phyloP scores from a whole-genome alignment of 2,329 filamentous ascomycete genomes.

The Pseudogymnoascus sp. region DNA sequence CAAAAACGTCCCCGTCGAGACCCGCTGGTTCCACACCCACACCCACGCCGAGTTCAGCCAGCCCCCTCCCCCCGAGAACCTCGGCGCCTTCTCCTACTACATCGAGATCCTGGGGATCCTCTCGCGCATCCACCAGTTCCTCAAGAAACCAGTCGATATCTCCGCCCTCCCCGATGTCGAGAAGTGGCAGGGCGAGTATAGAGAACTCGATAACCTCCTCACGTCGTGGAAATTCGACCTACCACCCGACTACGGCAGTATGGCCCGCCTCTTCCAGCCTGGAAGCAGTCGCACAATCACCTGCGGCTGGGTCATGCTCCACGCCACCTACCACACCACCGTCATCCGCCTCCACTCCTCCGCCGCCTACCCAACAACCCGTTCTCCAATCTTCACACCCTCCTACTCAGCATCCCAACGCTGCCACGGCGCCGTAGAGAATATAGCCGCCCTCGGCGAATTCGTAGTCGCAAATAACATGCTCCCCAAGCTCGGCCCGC shows the following conservation, averaged over 20 bases:
- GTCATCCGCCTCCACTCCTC: slow-evolving; percentile 88
- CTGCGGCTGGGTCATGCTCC: slow-evolving; percentile 84
- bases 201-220: slow-evolving; percentile 72
- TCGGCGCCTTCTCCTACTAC: slow-evolving; percentile 84
- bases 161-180: slow-evolving; percentile 77
- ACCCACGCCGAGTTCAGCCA: slow-evolving; percentile 52
- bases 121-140: slow-evolving; percentile 78
- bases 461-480: slow-evolving; percentile 71
- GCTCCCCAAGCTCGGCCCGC: slow-evolving; percentile 74
- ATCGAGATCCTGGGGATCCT: slow-evolving; percentile 84
- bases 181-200: slow-evolving; percentile 81
- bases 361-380: slow-evolving; percentile 82
- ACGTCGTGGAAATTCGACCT: slow-evolving; percentile 78
- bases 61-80: slow-evolving; percentile 62
- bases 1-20: slow-evolving; percentile 77
- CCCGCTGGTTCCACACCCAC: slow-evolving; percentile 65
- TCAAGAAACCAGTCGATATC: slow-evolving; percentile 86
- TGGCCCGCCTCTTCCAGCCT: slow-evolving; percentile 67
- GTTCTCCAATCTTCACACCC: slow-evolving; percentile 81
- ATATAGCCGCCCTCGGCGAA: slow-evolving; percentile 69
- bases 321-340: slow-evolving; percentile 82
- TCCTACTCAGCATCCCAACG: slow-evolving; percentile 79
- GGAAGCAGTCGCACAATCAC: slow-evolving; percentile 63
- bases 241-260: slow-evolving; percentile 77
- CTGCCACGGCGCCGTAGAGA: slow-evolving; percentile 76